These are phyloP conservation scores for Carex myosuroides DNA, from an alignment of 176 grass and related monocot genomes.

Conservation along the genomic window DNA sequence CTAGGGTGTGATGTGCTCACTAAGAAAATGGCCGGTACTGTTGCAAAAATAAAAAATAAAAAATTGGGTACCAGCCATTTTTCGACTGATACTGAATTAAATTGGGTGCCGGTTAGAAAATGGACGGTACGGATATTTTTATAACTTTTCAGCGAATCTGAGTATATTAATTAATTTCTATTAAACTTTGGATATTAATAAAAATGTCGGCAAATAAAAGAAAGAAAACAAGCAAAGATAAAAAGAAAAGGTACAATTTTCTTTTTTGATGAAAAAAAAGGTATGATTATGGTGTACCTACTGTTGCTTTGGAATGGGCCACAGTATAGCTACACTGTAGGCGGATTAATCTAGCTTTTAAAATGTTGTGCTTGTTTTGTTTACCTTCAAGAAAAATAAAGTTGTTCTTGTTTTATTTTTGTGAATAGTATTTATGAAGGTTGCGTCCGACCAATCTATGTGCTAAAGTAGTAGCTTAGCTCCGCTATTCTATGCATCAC, in stretches of 20 bases:
- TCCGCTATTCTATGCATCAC: slow-evolving; percentile 4
- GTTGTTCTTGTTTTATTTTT: not conserved
- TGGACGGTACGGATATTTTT: too few species aligned
- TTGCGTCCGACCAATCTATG: not conserved
- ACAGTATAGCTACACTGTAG: not conserved
- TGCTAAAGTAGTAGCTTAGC: not conserved
- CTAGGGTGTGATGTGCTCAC: too few species aligned
- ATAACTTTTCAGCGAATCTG: too few species aligned
- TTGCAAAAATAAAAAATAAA: too few species aligned
- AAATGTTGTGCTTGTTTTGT: not conserved
- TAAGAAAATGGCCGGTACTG: too few species aligned
- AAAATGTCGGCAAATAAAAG: not conserved
- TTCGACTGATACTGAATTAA: too few species aligned
- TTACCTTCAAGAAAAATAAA: not conserved
- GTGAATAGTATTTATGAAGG: not conserved
- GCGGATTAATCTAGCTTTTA: not conserved
- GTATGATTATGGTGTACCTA: not conserved
- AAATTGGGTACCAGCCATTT: too few species aligned
- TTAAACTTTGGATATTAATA: too few species aligned
- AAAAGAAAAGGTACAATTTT: too few species aligned
- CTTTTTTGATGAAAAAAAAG: too few species aligned
- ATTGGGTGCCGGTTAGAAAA: too few species aligned
- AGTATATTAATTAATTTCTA: too few species aligned
- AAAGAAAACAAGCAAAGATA: not conserved
- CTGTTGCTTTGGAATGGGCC: not conserved